Evolutionary conservation across 2,329 filamentous ascomycete species (phyloP).

Genomic region (Nigrospora osmanthi): DNA sequence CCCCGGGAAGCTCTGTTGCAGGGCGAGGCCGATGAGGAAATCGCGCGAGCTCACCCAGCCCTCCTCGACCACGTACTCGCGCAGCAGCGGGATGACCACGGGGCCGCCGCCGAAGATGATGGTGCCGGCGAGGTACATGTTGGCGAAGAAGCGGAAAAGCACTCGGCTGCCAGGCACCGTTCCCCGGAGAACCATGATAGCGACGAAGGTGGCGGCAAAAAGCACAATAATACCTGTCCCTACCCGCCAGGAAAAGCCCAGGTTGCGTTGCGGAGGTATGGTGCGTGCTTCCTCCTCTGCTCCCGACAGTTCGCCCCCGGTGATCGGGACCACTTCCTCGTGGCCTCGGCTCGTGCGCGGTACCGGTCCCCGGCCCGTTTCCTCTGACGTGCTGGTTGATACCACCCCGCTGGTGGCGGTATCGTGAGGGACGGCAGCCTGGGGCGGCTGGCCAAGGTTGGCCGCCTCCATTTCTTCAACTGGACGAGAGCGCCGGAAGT

Average conservation of each 20-base stretch:
- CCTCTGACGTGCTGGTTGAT: no score
- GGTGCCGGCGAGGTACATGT: conserved; percentile 67
- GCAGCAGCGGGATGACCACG: conserved; percentile 55
- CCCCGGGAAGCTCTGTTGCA: conserved; percentile 63
- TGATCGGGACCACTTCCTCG: no score
- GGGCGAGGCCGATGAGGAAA: conserved; percentile 64
- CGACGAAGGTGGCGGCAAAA: conserved; percentile 49
- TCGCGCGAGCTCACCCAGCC: conserved; percentile 65
- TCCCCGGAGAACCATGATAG: conserved; percentile 43
- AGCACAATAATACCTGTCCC: conserved; percentile 34
- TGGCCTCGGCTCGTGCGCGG: no score
- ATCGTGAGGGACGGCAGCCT: no score
- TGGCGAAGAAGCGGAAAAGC: conserved; percentile 55
- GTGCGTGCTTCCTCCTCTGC: conserved; percentile 15
- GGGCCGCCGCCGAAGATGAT: conserved; percentile 59
- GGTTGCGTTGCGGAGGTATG: conserved; percentile 21
- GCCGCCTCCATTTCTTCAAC: no score
- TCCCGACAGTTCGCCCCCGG: not conserved
- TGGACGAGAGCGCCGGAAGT: no score
- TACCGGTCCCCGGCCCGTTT: no score
- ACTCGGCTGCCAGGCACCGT: conserved; percentile 15
- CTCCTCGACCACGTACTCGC: conserved; percentile 56
- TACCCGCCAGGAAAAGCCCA: conserved; percentile 35
- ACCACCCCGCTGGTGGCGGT: no score
- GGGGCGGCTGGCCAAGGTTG: no score